A percentile compares a stretch with the other conserved stretches of the same genome.
These are phyloP conservation scores for Magnolia changhungtana DNA, from an alignment of 164 flowering plant genomes.

Conservation along the genomic window DNA sequence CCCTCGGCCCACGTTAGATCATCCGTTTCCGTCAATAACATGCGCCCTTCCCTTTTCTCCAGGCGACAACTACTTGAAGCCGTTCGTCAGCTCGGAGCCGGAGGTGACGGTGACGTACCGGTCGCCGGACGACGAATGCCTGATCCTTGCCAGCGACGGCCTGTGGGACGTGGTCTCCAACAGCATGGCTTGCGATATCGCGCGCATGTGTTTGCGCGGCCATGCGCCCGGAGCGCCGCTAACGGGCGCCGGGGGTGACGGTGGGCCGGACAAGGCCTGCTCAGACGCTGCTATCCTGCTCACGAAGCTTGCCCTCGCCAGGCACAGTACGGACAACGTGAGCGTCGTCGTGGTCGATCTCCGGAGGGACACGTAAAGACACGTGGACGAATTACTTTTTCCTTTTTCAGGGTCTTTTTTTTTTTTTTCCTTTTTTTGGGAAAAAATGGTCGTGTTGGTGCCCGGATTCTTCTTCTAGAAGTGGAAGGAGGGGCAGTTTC, in stretches of 20 bases:
- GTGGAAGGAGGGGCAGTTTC: no score
- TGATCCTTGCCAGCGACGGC: constrained; percentile 79
- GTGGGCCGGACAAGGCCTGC: constrained; percentile 66
- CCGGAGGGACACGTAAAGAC: constrained; percentile 18
- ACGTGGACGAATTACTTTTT: background rate
- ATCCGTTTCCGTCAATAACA: background rate
- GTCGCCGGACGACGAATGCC: constrained; percentile 57
- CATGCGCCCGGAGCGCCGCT: constrained; percentile 29
- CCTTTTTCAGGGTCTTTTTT: background rate
- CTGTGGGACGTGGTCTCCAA: constrained; percentile 78
- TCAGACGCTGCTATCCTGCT: constrained; percentile 67
- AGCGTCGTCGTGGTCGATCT: constrained; percentile 80
- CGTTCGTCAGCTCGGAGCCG: constrained; percentile 61
- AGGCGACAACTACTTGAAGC: constrained; percentile 72
- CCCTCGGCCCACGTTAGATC: background rate
- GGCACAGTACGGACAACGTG: constrained; percentile 71
- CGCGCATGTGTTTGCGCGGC: constrained; percentile 65
- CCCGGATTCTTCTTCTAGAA: no score
- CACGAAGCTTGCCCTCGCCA: constrained; percentile 74
- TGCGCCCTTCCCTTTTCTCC: background rate
- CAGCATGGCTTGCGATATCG: constrained; percentile 67
- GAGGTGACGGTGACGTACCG: constrained; percentile 62
- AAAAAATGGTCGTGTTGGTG: no score
- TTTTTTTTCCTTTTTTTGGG: background rate
- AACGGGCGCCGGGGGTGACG: constrained; percentile 15